Evolutionary conservation across 2,329 filamentous ascomycete genomes (phyloP), one percentile per base, ranked within the genome.

Genomic region (Aspergillus cejpii): DNA sequence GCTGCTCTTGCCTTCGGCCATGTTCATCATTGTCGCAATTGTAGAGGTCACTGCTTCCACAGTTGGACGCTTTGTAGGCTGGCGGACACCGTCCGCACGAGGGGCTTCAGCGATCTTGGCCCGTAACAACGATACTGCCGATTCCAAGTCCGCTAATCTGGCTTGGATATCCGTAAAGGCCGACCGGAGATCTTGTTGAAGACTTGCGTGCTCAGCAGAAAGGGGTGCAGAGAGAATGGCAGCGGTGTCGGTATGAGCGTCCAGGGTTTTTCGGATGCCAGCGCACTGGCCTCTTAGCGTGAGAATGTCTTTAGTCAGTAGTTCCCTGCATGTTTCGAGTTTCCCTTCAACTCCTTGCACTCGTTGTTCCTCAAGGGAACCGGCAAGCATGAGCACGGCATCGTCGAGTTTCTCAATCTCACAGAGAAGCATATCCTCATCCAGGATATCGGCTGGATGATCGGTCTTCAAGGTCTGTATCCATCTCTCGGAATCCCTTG

Each of bases 41-140:
- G 92, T 98, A 48, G 86, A 87, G 55, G 90, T 84, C 15, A 98
- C 87, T 0, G 88, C 87, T 57, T 96, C 92, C 7, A 96, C 87
- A 0, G 90, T 96, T 0, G 92, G 92, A 3, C 83, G 78, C 40
- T 76, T 57, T 33, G 48, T 49, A 41, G 43, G 44, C 47, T 49
- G 52, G 33, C 59, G 48, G 2, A 61, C 76, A 33, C 75, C 76
- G 6, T 75, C 74, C 1, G 78, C 70, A 4, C 69, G 67, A 34
- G 69, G 65, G 19, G 70, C 68, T 15, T 79, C 76, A 1, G 84
- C 83, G 14, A 96, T 75, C 56, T 83, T 85, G 2, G 89, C 84
- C 58, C 86, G 86, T 21, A 97, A 78, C 38, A 95, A 63, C 4
- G 84, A 84, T 20, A 94, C 72, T 3, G 79, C 81, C 64, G 94